Conservation (phyloP, 2,329 filamentous ascomycete genomes). For the Botrytis fabae region DNA sequence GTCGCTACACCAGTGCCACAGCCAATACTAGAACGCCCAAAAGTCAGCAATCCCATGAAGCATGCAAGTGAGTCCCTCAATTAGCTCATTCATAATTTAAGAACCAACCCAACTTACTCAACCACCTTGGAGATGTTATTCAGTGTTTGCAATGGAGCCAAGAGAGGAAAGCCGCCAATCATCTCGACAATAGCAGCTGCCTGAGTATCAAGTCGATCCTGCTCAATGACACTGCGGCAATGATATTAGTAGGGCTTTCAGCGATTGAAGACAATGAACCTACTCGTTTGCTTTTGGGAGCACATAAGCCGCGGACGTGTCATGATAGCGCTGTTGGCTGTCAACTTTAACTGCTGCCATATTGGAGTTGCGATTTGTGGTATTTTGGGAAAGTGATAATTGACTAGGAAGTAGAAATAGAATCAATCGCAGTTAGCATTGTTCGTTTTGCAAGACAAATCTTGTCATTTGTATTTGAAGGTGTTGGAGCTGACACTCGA, state of each 20-base stretch:
- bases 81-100: neutral
- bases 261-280: neutral
- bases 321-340: conserved; percentile 12
- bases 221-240: conserved; percentile 6
- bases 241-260: neutral
- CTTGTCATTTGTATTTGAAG: conserved; percentile 1
- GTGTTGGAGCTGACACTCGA: neutral
- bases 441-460: neutral
- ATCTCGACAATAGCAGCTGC: conserved; percentile 22
- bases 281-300: conserved; percentile 22
- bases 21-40: neutral
- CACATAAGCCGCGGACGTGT: conserved; percentile 16
- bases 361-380: neutral
- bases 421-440: neutral
- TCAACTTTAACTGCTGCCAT: neutral
- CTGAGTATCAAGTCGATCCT: conserved; percentile 19
- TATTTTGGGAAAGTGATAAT: neutral
- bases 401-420: neutral
- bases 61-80: neutral
- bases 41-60: neutral
- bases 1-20: conserved; percentile 19
- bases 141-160: conserved; percentile 1
- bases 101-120: conserved; percentile 1
- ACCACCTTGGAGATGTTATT: conserved; percentile 4
- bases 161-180: conserved; percentile 17